phyloP scores from a whole-genome alignment of 371 early-diverging fungal species.

The Mucor circinelloides region DNA sequence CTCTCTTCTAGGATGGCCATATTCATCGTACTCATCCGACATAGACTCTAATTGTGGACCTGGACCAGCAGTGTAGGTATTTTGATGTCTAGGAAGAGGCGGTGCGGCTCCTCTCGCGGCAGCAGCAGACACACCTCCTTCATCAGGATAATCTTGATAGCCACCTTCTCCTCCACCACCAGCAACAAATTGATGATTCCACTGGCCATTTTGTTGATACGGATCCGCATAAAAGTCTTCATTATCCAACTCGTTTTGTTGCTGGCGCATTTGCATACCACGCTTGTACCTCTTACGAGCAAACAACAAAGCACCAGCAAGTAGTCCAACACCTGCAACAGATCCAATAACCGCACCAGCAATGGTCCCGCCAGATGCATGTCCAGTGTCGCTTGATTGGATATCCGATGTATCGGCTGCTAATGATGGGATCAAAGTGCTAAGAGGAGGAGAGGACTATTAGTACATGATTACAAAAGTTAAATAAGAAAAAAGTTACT shows the following conservation, averaged over 20 bases:
- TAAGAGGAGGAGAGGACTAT: not conserved
- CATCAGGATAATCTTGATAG: not conserved
- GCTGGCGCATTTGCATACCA: not conserved
- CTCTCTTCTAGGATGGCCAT: constrained; percentile 7
- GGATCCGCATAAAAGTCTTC: constrained; percentile 26
- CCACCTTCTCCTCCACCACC: not conserved
- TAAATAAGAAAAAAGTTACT: not conserved
- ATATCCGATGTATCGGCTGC: not conserved
- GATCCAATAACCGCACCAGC: constrained; percentile 17
- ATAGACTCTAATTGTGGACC: not conserved
- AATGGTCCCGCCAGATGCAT: constrained; percentile 2
- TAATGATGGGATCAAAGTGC: constrained; percentile 17
- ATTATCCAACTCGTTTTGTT: constrained; percentile 14
- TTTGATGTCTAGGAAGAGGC: not conserved
- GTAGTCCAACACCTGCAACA: not conserved
- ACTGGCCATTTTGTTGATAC: constrained; percentile 2
- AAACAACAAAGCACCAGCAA: not conserved
- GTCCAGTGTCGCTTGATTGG: not conserved
- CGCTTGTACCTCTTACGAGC: constrained; percentile 3
- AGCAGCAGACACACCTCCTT: not conserved
- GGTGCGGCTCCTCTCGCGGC: not conserved
- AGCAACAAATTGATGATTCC: not conserved
- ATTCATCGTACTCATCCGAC: constrained; percentile 23
- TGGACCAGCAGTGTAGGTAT: not conserved
- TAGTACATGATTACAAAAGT: too few relatives aligned